A percentile compares a stretch with the other conserved stretches of the same genome.
These are phyloP conservation scores for Cephaloascus albidus DNA, from an alignment of 805 yeast species.

Conservation along the genomic window DNA sequence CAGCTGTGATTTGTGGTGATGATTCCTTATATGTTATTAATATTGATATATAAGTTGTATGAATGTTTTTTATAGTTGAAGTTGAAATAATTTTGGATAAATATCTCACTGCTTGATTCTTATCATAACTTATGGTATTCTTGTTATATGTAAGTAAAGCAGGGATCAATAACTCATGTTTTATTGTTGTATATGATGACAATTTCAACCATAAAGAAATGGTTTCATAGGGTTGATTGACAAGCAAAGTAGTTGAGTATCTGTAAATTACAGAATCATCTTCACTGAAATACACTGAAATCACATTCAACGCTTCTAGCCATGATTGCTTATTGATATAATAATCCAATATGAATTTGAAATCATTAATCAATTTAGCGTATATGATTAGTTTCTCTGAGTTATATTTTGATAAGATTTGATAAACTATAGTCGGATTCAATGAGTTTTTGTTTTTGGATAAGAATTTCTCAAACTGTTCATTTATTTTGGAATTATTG, in stretches of 20 bases:
- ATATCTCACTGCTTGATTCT: constrained; percentile 61
- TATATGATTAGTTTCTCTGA: constrained; percentile 55
- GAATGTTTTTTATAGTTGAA: constrained; percentile 10
- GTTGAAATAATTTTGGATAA: constrained; percentile 34
- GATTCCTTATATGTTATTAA: constrained; percentile 41
- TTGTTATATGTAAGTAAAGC: constrained; percentile 65
- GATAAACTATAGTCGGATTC: constrained; percentile 65
- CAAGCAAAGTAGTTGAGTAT: constrained; percentile 58
- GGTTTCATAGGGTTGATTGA: constrained; percentile 60
- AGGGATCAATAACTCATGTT: constrained; percentile 62
- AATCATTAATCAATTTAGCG: constrained; percentile 62
- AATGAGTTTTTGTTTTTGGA: constrained; percentile 32
- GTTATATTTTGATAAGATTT: constrained; percentile 60
- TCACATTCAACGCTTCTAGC: constrained; percentile 56
- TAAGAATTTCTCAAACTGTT: constrained; percentile 40
- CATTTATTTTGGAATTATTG: constrained; percentile 16
- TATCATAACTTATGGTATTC: constrained; percentile 26
- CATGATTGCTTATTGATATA: constrained; percentile 67
- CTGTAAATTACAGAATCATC: constrained; percentile 40
- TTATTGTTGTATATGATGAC: constrained; percentile 27
- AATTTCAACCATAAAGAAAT: constrained; percentile 72
- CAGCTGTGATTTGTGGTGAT: background rate
- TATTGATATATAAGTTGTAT: constrained; percentile 63
- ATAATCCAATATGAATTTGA: constrained; percentile 56
- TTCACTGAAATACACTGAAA: constrained; percentile 40